These are phyloP conservation scores for Neonectria punicea DNA, from an alignment of 2,329 filamentous ascomycete genomes.

Conservation along the genomic window DNA sequence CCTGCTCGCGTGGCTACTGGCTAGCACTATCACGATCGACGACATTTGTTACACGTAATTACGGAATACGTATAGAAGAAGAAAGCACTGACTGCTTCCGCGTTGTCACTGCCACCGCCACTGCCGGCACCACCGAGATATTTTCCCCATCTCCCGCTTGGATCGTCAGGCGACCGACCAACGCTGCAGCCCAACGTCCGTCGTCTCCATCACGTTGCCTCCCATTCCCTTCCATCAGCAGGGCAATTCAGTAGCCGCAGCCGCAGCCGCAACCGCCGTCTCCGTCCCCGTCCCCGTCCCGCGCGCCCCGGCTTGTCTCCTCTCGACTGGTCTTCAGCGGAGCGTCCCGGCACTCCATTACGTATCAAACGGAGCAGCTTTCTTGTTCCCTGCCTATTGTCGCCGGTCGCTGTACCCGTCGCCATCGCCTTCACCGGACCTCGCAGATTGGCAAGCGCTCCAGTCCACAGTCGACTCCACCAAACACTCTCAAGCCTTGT, in stretches of 20 bases:
- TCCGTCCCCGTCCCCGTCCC: constrained; percentile 20
- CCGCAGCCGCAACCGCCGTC: constrained; percentile 8
- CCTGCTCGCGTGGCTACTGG: no score
- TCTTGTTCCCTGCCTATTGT: constrained; percentile 29
- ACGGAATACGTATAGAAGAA: neutral
- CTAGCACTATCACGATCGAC: neutral
- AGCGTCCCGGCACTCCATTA: constrained; percentile 20
- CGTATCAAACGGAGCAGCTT: constrained; percentile 15
- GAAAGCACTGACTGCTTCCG: neutral
- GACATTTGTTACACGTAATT: neutral
- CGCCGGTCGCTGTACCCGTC: constrained; percentile 35
- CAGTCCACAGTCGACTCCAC: neutral
- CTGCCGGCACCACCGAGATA: constrained; percentile 9
- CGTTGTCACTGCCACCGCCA: constrained; percentile 1
- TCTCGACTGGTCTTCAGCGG: constrained; percentile 18
- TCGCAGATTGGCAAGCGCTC: constrained; percentile 18
- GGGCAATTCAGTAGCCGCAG: constrained; percentile 17
- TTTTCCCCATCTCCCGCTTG: constrained; percentile 9
- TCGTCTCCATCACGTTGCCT: constrained; percentile 13
- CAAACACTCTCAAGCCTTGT: neutral
- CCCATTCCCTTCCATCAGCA: constrained; percentile 21
- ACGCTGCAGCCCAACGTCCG: constrained; percentile 12
- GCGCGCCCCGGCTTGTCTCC: neutral
- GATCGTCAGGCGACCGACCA: constrained; percentile 18
- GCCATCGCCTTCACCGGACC: constrained; percentile 29